These are phyloP conservation scores for Perkinsus marinus DNA, from an alignment of 169 alveolate species.

Conservation along the genomic window DNA sequence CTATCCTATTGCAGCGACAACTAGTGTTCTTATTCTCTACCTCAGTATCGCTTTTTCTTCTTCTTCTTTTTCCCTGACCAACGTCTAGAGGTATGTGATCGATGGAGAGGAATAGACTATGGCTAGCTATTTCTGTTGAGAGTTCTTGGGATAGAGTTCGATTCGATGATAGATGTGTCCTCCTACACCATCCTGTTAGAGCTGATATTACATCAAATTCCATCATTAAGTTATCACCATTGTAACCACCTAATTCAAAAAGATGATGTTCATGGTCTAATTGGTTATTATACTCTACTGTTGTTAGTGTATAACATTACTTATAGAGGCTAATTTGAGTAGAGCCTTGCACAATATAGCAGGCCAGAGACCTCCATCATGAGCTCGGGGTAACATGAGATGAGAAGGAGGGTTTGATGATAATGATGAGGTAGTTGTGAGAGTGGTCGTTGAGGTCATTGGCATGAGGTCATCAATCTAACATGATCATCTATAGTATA, in stretches of 20 bases:
- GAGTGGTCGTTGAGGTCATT: too few relatives aligned
- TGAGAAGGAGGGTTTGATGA: neutral
- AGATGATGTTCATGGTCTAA: neutral
- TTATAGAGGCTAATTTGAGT: neutral
- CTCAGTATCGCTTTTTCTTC: neutral
- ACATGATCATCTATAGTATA: neutral
- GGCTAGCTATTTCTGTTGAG: neutral
- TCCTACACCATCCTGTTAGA: neutral
- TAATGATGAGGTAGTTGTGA: too few relatives aligned
- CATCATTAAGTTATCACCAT: neutral
- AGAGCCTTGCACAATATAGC: neutral
- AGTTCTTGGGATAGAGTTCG: neutral
- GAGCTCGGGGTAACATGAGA: neutral
- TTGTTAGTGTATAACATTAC: neutral
- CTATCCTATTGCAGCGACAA: neutral
- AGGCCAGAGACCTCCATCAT: neutral
- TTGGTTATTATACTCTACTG: neutral
- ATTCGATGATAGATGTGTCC: neutral
- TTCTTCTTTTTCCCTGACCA: neutral
- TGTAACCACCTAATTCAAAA: neutral
- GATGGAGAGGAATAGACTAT: neutral
- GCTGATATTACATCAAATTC: neutral
- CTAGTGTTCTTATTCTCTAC: neutral
- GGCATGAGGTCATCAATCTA: neutral
- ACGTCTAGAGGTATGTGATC: neutral